These are phyloP conservation scores for Fusarium sublunatum DNA, from an alignment of 2,329 filamentous ascomycete genomes.

Conservation along the genomic window DNA sequence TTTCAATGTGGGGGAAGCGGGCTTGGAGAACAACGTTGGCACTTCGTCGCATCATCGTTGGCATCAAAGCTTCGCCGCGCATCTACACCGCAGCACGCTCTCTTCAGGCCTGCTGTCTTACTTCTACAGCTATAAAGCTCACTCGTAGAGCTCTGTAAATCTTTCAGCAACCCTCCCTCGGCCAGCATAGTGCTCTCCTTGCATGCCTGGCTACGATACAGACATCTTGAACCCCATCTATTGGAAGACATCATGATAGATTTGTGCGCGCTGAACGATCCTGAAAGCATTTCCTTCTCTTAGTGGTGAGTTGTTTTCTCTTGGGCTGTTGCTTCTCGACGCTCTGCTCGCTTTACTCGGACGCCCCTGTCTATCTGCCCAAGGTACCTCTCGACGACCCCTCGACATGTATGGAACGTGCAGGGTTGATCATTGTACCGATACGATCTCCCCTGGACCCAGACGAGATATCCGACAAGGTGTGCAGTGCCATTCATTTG, in stretches of 20 bases:
- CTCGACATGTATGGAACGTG: background rate
- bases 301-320: slow-evolving; percentile 54
- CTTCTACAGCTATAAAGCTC: slow-evolving; percentile 16
- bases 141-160: slow-evolving; percentile 21
- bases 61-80: slow-evolving; percentile 44
- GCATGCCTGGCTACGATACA: slow-evolving; percentile 43
- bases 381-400: background rate
- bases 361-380: slow-evolving; percentile 1
- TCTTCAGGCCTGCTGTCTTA: slow-evolving; percentile 25
- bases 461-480: no score
- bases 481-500: background rate
- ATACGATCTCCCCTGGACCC: background rate
- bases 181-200: slow-evolving; percentile 31
- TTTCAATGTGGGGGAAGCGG: slow-evolving; percentile 38
- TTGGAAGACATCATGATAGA: slow-evolving; percentile 56
- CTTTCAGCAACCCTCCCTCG: slow-evolving; percentile 10
- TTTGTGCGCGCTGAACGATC: slow-evolving; percentile 51
- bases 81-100: slow-evolving; percentile 36
- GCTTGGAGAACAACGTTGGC: slow-evolving; percentile 44
- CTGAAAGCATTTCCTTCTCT: slow-evolving; percentile 51
- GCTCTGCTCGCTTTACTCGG: slow-evolving; percentile 7
- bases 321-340: slow-evolving; percentile 10
- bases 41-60: slow-evolving; percentile 47
- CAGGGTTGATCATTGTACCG: background rate
- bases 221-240: slow-evolving; percentile 38